Conservation (phyloP, 768 basidiomycete genomes). For the Cyathus striatus region DNA sequence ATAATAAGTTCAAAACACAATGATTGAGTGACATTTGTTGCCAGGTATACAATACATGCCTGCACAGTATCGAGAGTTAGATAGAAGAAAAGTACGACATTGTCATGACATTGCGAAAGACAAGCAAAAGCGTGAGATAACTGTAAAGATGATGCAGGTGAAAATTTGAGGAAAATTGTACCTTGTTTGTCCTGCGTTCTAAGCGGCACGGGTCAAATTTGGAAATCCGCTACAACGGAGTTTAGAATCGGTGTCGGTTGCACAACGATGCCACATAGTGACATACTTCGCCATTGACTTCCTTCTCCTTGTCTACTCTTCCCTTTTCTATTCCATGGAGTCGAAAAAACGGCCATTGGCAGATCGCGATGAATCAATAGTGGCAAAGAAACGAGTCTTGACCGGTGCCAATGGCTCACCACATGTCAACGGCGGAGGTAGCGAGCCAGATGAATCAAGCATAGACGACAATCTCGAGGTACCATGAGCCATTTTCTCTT, state of each 20-base stretch:
- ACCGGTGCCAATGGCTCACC: slow-evolving; percentile 47
- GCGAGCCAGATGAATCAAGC: slow-evolving; percentile 41
- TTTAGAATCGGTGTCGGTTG: slow-evolving; percentile 29
- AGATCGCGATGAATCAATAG: slow-evolving; percentile 42
- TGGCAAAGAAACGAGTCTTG: slow-evolving; percentile 54
- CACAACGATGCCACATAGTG: neutral
- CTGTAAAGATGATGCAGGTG: too few relatives aligned
- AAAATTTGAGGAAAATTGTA: too few relatives aligned
- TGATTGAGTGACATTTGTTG: too few relatives aligned
- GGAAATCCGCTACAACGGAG: slow-evolving; percentile 35
- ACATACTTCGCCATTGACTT: slow-evolving; percentile 11
- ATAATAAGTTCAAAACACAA: too few relatives aligned
- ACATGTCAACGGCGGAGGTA: slow-evolving; percentile 42
- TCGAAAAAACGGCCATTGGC: slow-evolving; percentile 55
- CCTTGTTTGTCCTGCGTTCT: too few relatives aligned
- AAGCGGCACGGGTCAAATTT: too few relatives aligned
- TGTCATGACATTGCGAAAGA: too few relatives aligned
- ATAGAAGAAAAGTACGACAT: too few relatives aligned
- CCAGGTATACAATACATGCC: too few relatives aligned
- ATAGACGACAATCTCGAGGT: slow-evolving; percentile 65
- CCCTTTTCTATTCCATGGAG: slow-evolving; percentile 33
- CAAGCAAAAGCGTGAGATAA: too few relatives aligned
- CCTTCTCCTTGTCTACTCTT: slow-evolving; percentile 10
- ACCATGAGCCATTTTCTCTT: slow-evolving; percentile 16
- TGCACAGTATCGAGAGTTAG: too few relatives aligned